Conservation (phyloP, 139 green algal genomes). For the Picochlorum sp. region DNA sequence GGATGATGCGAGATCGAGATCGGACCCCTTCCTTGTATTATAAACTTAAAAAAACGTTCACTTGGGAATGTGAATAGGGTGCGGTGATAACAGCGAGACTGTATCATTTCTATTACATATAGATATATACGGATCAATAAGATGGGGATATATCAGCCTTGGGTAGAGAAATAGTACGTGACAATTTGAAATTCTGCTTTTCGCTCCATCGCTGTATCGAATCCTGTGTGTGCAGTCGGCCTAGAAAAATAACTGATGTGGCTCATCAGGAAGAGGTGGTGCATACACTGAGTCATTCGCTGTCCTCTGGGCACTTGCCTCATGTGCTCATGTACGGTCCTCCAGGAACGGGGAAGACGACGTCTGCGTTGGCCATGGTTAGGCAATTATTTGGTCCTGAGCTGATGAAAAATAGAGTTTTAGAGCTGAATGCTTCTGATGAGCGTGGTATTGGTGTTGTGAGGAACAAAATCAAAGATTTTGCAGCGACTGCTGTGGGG, state of each 20-base stretch:
- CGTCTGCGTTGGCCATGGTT: conserved; percentile 87
- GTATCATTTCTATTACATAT: too few relatives aligned
- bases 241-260: conserved; percentile 82
- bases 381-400: conserved; percentile 80
- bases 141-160: conserved; percentile 31
- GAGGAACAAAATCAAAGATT: conserved; percentile 84
- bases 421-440: conserved; percentile 96
- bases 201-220: neutral
- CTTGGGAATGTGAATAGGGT: too few relatives aligned
- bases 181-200: neutral
- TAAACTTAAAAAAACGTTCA: too few relatives aligned
- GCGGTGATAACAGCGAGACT: too few relatives aligned
- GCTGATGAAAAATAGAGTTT: conserved; percentile 69
- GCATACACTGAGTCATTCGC: conserved; percentile 65
- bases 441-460: conserved; percentile 93
- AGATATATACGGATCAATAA: too few relatives aligned
- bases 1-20: too few relatives aligned
- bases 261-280: conserved; percentile 92
- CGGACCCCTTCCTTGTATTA: too few relatives aligned
- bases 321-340: conserved; percentile 97
- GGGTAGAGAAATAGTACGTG: conserved; percentile 75
- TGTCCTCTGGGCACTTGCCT: conserved; percentile 79
- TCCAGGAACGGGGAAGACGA: conserved; percentile 94
- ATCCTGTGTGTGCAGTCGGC: conserved; percentile 54
- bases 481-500: conserved; percentile 75